A percentile compares a stretch with the other conserved stretches of the same genome.
Conservation (phyloP, 2,329 filamentous ascomycete genomes). For the Acephala macrosclerotiorum region DNA sequence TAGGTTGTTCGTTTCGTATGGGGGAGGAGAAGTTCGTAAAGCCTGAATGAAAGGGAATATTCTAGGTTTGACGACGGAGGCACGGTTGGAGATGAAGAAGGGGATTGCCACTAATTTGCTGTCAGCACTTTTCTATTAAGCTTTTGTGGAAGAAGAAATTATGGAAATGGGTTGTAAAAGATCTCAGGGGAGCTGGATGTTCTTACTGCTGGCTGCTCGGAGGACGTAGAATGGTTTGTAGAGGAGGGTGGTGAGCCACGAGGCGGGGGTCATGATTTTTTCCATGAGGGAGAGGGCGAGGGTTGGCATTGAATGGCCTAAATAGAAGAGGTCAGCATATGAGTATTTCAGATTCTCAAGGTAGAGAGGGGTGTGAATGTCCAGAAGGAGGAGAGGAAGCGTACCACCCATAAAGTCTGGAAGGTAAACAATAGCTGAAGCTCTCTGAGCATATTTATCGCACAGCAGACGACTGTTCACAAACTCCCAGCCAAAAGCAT, state of each 20-base stretch:
- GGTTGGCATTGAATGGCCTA: slow-evolving; percentile 31
- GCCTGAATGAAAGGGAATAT: slow-evolving; percentile 48
- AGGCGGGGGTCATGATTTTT: slow-evolving; percentile 31
- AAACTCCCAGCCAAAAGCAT: slow-evolving; percentile 59
- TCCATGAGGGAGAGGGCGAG: slow-evolving; percentile 29
- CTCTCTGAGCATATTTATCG: slow-evolving; percentile 55
- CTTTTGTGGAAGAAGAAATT: too few species aligned
- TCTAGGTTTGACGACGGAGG: slow-evolving; percentile 43
- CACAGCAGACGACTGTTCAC: slow-evolving; percentile 56
- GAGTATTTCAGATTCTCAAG: background rate
- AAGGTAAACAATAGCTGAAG: slow-evolving; percentile 53
- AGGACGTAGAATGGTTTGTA: slow-evolving; percentile 50
- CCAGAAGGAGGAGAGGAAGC: slow-evolving; percentile 4
- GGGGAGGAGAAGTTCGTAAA: slow-evolving; percentile 43
- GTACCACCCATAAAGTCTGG: slow-evolving; percentile 60
- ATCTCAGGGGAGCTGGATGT: too few species aligned
- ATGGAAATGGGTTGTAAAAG: too few species aligned
- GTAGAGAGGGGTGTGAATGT: background rate
- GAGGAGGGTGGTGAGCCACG: slow-evolving; percentile 35
- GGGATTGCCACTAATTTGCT: slow-evolving; percentile 31
- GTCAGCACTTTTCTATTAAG: slow-evolving; percentile 42
- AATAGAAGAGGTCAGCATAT: background rate
- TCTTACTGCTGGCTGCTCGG: slow-evolving; percentile 49
- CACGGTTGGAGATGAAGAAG: slow-evolving; percentile 25
- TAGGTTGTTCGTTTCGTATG: slow-evolving; percentile 40